Conservation (phyloP, 2,329 filamentous ascomycete species). For the Diaporthe velutina region DNA sequence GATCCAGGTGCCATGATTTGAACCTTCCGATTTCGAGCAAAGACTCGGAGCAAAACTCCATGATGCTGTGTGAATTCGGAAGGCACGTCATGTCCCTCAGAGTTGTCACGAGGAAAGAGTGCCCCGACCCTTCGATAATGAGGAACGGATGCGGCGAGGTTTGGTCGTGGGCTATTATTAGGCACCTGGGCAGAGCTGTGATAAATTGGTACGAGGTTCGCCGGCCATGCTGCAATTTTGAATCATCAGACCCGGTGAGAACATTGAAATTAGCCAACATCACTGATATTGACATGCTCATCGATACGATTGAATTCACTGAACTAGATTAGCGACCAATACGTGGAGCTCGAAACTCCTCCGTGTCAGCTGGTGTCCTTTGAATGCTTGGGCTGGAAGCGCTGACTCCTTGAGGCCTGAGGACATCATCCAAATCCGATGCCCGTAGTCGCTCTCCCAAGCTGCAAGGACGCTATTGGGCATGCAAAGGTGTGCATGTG, state of each 20-base stretch:
- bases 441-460: too few relatives aligned
- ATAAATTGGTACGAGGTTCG: neutral
- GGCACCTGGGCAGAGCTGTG: neutral
- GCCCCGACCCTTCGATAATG: neutral
- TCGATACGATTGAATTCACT: neutral
- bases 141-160: neutral
- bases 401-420: neutral
- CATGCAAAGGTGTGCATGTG: neutral
- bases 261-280: conserved; percentile 11
- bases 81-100: neutral
- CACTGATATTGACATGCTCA: neutral
- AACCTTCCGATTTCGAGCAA: neutral
- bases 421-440: neutral
- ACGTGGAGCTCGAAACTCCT: neutral
- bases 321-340: neutral
- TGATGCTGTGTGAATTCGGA: neutral
- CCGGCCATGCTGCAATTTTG: neutral
- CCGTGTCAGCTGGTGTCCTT: neutral
- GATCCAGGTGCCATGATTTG: neutral
- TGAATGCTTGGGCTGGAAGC: neutral
- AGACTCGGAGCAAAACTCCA: neutral
- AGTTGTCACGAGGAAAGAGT: neutral
- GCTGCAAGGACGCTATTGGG: neutral
- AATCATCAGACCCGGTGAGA: neutral
- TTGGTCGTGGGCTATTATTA: neutral